phyloP scores from a whole-genome alignment of 2,329 filamentous ascomycete species.

The Cordyceps militaris region DNA sequence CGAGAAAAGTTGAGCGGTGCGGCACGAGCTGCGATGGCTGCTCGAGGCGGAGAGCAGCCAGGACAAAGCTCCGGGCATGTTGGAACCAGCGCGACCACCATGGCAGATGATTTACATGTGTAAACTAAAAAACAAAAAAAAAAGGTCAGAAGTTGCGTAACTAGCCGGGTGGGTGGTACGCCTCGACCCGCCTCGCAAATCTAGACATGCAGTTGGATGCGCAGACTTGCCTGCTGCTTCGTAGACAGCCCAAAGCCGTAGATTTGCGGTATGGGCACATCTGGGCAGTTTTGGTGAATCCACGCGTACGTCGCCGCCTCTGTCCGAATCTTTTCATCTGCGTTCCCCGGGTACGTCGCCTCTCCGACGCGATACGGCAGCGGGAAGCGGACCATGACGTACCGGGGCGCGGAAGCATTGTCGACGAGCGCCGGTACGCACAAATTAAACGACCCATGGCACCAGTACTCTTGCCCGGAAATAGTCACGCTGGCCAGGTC shows the following conservation, averaged over 20 bases:
- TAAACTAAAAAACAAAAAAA: conserved; percentile 5
- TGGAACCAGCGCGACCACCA: conserved; percentile 13
- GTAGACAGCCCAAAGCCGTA: conserved; percentile 20
- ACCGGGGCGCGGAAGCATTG: conserved; percentile 8
- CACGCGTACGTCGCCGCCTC: conserved; percentile 19
- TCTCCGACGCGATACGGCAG: conserved; percentile 32
- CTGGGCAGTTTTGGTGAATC: conserved; percentile 18
- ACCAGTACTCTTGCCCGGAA: conserved; percentile 6
- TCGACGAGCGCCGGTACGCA: conserved; percentile 21
- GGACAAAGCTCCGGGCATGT: not conserved
- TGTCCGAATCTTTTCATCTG: conserved; percentile 32
- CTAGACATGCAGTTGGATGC: not conserved
- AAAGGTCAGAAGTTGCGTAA: not conserved
- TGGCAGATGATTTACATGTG: conserved; percentile 5
- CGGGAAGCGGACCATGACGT: conserved; percentile 19
- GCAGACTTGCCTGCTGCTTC: conserved; percentile 13
- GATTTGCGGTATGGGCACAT: conserved; percentile 20
- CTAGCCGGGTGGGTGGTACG: not conserved
- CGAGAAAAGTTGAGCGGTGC: conserved; percentile 6
- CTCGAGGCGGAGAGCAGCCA: conserved; percentile 12
- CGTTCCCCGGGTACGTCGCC: conserved; percentile 27
- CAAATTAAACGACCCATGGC: conserved; percentile 27
- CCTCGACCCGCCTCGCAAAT: not conserved
- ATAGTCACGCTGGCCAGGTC: not conserved
- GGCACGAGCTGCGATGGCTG: conserved; percentile 15